Percentiles rank a stretch among this genome's conserved stretches.
Conservation (phyloP, 805 yeast genomes). For the Lipomyces chichibuensis region DNA sequence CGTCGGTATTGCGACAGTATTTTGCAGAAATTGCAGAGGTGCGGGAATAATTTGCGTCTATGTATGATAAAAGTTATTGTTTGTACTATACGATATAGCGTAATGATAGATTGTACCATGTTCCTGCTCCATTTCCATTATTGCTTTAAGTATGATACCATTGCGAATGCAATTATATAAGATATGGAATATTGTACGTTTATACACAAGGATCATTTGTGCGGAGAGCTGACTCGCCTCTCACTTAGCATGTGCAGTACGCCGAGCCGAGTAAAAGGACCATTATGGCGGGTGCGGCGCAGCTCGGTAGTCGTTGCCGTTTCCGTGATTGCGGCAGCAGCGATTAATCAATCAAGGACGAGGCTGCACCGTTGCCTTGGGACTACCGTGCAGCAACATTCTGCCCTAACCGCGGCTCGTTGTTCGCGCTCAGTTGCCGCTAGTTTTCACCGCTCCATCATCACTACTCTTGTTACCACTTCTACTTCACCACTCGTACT, state of each 20-base stretch:
- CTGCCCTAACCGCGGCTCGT: neutral
- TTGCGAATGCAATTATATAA: too few relatives aligned
- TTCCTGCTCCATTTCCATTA: too few relatives aligned
- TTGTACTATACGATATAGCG: neutral
- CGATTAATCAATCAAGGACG: neutral
- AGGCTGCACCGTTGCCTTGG: neutral
- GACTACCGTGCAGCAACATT: neutral
- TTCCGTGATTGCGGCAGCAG: too few relatives aligned
- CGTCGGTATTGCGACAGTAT: conserved; percentile 87
- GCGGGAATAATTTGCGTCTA: neutral
- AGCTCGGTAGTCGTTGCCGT: too few relatives aligned
- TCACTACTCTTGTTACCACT: neutral
- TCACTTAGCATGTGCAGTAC: too few relatives aligned
- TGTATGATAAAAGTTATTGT: neutral
- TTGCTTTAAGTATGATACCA: too few relatives aligned
- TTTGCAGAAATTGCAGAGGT: conserved; percentile 69
- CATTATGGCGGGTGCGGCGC: too few relatives aligned
- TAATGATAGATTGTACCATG: too few relatives aligned
- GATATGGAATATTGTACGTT: too few relatives aligned
- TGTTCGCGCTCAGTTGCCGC: neutral
- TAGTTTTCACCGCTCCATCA: neutral
- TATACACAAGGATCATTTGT: too few relatives aligned
- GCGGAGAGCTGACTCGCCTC: too few relatives aligned
- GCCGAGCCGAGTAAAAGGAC: too few relatives aligned
- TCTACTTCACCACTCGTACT: neutral